Percentiles rank a stretch among this genome's conserved stretches.
Conservation (phyloP, 164 flowering plant genomes). For the Annona cherimola region DNA sequence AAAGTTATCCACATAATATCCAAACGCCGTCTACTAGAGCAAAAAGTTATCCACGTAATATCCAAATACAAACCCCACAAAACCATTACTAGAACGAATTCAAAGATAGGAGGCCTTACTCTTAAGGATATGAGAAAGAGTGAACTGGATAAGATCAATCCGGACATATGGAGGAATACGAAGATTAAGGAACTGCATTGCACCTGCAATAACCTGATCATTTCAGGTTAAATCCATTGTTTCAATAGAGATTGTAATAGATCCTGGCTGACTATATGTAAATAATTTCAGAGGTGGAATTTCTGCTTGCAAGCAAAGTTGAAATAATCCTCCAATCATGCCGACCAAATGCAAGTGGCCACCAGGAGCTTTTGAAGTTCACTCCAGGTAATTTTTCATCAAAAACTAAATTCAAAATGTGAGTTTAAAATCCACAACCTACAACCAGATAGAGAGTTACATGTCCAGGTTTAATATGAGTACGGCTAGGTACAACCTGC, state of each 20-base stretch:
- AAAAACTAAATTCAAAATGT: background rate
- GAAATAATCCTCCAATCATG: background rate
- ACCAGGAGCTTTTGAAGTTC: background rate
- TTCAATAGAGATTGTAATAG: background rate
- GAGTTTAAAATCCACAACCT: background rate
- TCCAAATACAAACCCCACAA: background rate
- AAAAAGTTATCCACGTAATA: background rate
- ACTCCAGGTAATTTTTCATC: background rate
- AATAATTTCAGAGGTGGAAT: too few species aligned
- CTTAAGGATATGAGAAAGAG: conserved; percentile 38
- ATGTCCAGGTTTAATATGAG: background rate
- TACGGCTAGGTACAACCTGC: background rate
- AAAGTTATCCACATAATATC: background rate
- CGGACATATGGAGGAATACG: conserved; percentile 79
- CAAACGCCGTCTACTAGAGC: background rate
- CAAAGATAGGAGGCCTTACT: conserved; percentile 35
- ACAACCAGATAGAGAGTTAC: background rate
- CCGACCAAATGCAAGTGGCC: background rate
- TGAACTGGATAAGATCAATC: conserved; percentile 64
- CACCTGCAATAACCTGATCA: conserved; percentile 81
- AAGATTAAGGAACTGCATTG: conserved; percentile 55
- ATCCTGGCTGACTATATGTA: background rate
- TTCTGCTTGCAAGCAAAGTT: background rate
- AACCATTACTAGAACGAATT: background rate
- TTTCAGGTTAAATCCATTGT: conserved; percentile 13